These are phyloP conservation scores for Penicillium sp. DNA, from an alignment of 2,329 filamentous ascomycete species.

Conservation along the genomic window DNA sequence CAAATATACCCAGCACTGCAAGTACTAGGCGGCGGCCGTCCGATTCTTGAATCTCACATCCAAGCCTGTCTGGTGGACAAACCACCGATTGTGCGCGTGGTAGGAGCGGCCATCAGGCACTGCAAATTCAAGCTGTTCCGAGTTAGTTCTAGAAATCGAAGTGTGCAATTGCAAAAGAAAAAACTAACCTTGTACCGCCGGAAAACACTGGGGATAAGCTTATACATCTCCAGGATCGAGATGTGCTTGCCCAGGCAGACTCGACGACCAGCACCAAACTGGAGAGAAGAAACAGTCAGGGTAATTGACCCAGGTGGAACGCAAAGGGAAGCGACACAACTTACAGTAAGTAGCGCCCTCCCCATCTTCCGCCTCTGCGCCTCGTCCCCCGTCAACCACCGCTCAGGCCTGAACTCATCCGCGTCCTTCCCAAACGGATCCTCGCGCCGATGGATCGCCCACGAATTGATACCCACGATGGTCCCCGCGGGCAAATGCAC, in stretches of 20 bases:
- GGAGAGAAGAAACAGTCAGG: neutral
- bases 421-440: conserved; percentile 28
- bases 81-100: neutral
- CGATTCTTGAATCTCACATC: neutral
- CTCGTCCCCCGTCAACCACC: conserved; percentile 38
- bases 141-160: too few relatives aligned
- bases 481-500: conserved; percentile 14
- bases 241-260: conserved; percentile 22
- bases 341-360: neutral
- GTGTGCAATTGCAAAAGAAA: too few relatives aligned
- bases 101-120: neutral
- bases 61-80: neutral
- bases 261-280: conserved; percentile 21
- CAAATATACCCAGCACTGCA: too few relatives aligned
- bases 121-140: neutral
- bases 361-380: neutral
- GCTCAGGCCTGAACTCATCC: conserved; percentile 23
- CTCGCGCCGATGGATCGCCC: conserved; percentile 24
- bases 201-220: conserved; percentile 26
- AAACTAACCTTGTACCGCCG: conserved; percentile 26
- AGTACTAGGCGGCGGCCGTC: too few relatives aligned
- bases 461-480: conserved; percentile 19
- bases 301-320: too few relatives aligned
- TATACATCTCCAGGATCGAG: conserved; percentile 29
- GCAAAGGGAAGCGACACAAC: neutral